phyloP scores from a whole-genome alignment of 2,329 filamentous ascomycete species.

The Talaromyces sp. region DNA sequence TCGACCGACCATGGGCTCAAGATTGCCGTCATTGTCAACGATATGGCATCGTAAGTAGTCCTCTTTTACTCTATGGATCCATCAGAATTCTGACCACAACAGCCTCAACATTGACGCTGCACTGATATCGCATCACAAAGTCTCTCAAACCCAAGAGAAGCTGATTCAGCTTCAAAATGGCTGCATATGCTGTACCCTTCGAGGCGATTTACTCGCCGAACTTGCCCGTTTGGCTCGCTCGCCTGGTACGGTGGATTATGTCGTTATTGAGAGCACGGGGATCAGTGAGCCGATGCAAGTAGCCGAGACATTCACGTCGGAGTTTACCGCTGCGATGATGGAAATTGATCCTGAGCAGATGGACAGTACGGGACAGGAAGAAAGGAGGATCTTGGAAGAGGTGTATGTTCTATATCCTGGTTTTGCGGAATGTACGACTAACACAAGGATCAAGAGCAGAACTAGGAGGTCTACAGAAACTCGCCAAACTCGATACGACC shows the following conservation, averaged over 20 bases:
- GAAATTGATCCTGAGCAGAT: conserved; percentile 45
- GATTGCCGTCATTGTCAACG: conserved; percentile 71
- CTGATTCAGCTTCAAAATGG: conserved; percentile 67
- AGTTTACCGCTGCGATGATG: conserved; percentile 49
- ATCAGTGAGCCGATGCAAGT: conserved; percentile 72
- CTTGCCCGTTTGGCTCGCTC: conserved; percentile 61
- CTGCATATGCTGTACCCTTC: conserved; percentile 72
- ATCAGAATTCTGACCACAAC: not conserved
- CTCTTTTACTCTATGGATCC: accelerated
- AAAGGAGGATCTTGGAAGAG: conserved; percentile 44
- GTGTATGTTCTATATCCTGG: conserved; percentile 39
- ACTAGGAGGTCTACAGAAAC: conserved; percentile 61
- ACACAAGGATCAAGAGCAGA: conserved; percentile 43
- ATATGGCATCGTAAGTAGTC: conserved; percentile 57
- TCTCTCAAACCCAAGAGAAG: conserved; percentile 60
- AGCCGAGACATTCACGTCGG: conserved; percentile 66
- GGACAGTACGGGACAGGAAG: conserved; percentile 34
- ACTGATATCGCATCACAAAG: conserved; percentile 55
- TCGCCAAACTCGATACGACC: conserved; percentile 66
- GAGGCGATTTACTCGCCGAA: conserved; percentile 67
- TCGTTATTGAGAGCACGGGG: conserved; percentile 67
- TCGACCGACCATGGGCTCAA: conserved; percentile 61
- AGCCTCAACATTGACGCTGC: conserved; percentile 64
- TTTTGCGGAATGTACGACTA: too few relatives aligned
- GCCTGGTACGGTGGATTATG: conserved; percentile 61